A percentile compares a stretch with the other conserved stretches of the same genome.
phyloP scores from a whole-genome alignment of 176 grass and related monocot genomes.

The Guadua angustifolia region DNA sequence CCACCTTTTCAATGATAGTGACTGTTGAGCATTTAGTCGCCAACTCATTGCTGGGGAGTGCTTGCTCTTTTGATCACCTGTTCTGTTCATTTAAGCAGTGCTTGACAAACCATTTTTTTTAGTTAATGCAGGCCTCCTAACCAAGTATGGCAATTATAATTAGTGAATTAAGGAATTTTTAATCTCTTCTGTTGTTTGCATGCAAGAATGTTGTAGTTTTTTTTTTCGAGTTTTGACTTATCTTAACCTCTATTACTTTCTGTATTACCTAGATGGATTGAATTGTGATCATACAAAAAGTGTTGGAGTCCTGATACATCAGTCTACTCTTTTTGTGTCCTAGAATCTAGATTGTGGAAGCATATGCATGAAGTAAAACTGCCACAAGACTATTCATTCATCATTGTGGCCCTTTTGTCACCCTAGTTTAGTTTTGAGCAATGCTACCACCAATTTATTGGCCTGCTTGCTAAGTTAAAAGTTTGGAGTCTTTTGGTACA shows the following conservation, averaged over 20 bases:
- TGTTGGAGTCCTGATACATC: background rate
- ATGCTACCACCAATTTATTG: conserved; percentile 6
- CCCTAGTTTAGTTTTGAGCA: conserved; percentile 23
- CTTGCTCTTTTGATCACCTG: conserved; percentile 17
- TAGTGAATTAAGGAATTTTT: background rate
- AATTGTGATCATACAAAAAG: conserved; percentile 15
- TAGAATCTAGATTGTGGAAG: conserved; percentile 28
- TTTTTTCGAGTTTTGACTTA: background rate
- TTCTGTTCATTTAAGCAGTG: conserved; percentile 21
- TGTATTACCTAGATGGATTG: conserved; percentile 21
- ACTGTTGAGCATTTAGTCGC: conserved; percentile 2
- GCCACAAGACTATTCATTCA: background rate
- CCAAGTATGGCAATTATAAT: background rate
- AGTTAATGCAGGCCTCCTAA: background rate
- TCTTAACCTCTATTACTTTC: background rate
- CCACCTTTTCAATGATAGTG: conserved; percentile 16
- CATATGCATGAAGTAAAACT: background rate
- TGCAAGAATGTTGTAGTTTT: conserved; percentile 1
- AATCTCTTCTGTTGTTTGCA: background rate
- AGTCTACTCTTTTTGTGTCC: background rate
- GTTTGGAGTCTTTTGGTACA: conserved; percentile 4
- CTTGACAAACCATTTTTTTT: background rate
- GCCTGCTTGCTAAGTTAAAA: background rate
- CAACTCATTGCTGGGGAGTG: background rate
- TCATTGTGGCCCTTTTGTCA: background rate